Evolutionary conservation across 192 early-diverging fungal genomes (phyloP), one percentile per base, ranked within the genome.

Genomic region (Obelidium mucronatum): DNA sequence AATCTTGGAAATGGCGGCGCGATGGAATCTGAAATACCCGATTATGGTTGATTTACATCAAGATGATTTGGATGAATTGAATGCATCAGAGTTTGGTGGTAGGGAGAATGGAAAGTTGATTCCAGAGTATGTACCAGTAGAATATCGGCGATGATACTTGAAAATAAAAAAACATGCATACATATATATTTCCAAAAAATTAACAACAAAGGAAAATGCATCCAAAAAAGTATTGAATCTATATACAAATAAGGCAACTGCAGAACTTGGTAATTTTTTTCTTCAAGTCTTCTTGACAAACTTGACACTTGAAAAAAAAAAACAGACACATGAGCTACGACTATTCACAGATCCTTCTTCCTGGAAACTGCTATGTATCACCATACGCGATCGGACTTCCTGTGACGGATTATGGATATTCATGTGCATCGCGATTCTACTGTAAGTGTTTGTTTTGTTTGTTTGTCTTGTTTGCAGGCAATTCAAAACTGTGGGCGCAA

Each of bases 281-380:
- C n/a, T n/a, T n/a, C n/a, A n/a, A n/a, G n/a, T n/a, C n/a, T n/a
- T n/a, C n/a, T n/a, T n/a, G n/a, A n/a, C n/a, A n/a, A n/a, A n/a
- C n/a, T n/a, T n/a, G n/a, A n/a, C n/a, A n/a, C n/a, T n/a, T n/a
- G n/a, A n/a, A n/a, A n/a, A n/a, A n/a, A n/a, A n/a, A n/a, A n/a
- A n/a, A n/a, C n/a, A n/a, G n/a, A n/a, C n/a, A n/a, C n/a, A n/a
- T n/a, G n/a, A n/a, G n/a, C 42, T 44, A 44, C 17, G 42, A 44
- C 17, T 44, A 11, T 5, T 11, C 42, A 5, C 5, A 44, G 42
- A 44, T 68, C 51, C 36, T 74, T 4, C 34, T 74, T 22, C n/a
- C 73, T 19, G 73, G 73, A 42, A 74, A 74, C 73, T 74, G 73
- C 31, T 74, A 74, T 39, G 55, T 62, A 22, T 35, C 35, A 8